phyloP scores from a whole-genome alignment of 2,329 filamentous ascomycete species.

The Nigrospora osmanthi region DNA sequence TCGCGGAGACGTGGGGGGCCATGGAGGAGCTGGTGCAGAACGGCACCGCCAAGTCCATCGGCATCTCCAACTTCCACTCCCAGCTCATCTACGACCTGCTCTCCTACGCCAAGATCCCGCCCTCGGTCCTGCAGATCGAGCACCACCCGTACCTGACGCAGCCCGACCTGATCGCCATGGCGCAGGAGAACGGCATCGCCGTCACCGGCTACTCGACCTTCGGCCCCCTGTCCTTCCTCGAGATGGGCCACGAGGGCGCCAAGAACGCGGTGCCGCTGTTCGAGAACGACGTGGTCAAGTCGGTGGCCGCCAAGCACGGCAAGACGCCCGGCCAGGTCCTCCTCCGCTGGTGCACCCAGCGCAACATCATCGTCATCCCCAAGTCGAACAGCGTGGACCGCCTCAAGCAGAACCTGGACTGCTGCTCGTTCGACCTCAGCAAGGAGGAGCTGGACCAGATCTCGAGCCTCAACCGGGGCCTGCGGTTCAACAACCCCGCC shows the following conservation, averaged over 20 bases:
- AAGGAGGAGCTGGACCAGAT: conserved; percentile 47
- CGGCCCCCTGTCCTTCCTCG: conserved; percentile 40
- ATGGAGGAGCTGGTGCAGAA: conserved; percentile 68
- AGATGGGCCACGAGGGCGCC: conserved; percentile 16
- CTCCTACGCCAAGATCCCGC: conserved; percentile 66
- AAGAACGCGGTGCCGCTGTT: conserved; percentile 19
- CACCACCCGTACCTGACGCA: conserved; percentile 73
- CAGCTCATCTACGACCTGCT: conserved; percentile 72
- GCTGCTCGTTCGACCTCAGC: conserved; percentile 42
- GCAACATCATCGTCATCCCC: conserved; percentile 52
- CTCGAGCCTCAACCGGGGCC: conserved; percentile 35
- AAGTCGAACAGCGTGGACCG: conserved; percentile 49
- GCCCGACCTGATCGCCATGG: conserved; percentile 43
- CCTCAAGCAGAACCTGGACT: conserved; percentile 45
- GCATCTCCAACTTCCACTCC: conserved; percentile 75
- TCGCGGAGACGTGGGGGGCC: conserved; percentile 76
- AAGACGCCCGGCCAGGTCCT: conserved; percentile 58
- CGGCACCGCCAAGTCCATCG: conserved; percentile 66
- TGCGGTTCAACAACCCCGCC: conserved; percentile 51
- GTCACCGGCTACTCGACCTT: conserved; percentile 60
- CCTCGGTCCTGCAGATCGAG: conserved; percentile 77
- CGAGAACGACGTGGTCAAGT: conserved; percentile 35
- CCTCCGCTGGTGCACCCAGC: conserved; percentile 58
- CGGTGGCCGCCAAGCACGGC: conserved; percentile 43
- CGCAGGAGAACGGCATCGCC: conserved; percentile 45